Conservation (phyloP, 768 basidiomycete species). For the Suillus tomentosus region DNA sequence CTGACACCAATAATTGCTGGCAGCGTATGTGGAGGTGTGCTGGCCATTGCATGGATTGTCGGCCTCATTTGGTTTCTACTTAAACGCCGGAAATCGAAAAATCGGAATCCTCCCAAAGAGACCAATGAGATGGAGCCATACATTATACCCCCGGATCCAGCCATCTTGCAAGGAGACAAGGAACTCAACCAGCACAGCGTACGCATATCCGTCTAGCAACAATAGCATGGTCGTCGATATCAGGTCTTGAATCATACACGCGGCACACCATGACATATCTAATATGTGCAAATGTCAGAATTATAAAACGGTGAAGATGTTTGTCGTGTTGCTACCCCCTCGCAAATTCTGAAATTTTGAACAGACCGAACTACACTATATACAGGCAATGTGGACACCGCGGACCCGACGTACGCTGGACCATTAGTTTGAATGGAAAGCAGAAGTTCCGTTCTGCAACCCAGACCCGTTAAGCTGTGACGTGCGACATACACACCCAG, state of each 20-base stretch:
- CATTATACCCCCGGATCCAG: conserved; percentile 69
- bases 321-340: neutral
- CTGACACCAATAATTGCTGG: conserved; percentile 66
- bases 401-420: neutral
- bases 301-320: neutral
- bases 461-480: too few species aligned
- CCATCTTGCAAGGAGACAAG: conserved; percentile 53
- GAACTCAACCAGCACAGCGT: conserved; percentile 40
- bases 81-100: conserved; percentile 51
- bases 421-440: neutral
- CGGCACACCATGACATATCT: neutral
- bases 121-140: conserved; percentile 47
- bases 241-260: neutral
- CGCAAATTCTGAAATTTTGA: neutral
- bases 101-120: conserved; percentile 42
- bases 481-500: too few species aligned
- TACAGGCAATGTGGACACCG: neutral
- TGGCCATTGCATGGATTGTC: conserved; percentile 48
- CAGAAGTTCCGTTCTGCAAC: neutral
- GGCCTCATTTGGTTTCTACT: conserved; percentile 59
- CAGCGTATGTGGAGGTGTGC: conserved; percentile 52
- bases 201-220: conserved; percentile 12
- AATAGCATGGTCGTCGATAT: neutral
- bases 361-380: neutral
- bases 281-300: neutral